These are phyloP conservation scores for Euphrasia confusa DNA, from an alignment of 257 asterid genomes.

Conservation along the genomic window DNA sequence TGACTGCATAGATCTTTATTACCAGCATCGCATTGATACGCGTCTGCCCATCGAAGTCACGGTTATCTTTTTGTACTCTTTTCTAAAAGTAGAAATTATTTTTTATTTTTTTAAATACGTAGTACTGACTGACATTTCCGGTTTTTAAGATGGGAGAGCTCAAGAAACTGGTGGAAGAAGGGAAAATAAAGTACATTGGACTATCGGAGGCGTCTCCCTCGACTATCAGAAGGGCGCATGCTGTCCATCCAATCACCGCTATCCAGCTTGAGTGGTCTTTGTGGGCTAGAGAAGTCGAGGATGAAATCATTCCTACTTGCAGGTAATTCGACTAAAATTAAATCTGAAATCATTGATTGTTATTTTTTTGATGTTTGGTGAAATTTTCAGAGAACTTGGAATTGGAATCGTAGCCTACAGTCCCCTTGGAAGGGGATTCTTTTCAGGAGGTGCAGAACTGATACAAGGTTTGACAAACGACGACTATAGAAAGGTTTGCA, in stretches of 20 bases:
- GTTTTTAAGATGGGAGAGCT: not conserved
- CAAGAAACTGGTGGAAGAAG: not conserved
- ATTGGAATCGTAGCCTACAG: constrained; percentile 1
- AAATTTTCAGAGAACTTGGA: not conserved
- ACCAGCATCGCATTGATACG: not conserved
- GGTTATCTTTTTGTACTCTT: not conserved
- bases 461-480: not conserved
- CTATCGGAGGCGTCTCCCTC: not conserved
- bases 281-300: not conserved
- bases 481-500: constrained; percentile 5
- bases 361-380: not conserved
- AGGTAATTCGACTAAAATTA: not conserved
- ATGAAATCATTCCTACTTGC: not conserved
- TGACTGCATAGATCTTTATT: not conserved
- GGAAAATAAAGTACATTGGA: not conserved
- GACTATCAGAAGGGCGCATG: not conserved
- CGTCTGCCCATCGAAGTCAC: constrained; percentile 1
- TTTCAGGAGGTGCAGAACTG: not conserved
- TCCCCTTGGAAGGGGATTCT: constrained; percentile 1
- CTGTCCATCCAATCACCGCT: not conserved
- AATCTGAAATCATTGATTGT: not conserved
- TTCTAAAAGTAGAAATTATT: too few relatives aligned
- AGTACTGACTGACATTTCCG: not conserved
- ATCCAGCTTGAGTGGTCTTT: not conserved
- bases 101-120: too few relatives aligned